Percentiles rank a stretch among this genome's conserved stretches.
Conservation (phyloP, 2,329 filamentous ascomycete species). For the Fusarium sp. region DNA sequence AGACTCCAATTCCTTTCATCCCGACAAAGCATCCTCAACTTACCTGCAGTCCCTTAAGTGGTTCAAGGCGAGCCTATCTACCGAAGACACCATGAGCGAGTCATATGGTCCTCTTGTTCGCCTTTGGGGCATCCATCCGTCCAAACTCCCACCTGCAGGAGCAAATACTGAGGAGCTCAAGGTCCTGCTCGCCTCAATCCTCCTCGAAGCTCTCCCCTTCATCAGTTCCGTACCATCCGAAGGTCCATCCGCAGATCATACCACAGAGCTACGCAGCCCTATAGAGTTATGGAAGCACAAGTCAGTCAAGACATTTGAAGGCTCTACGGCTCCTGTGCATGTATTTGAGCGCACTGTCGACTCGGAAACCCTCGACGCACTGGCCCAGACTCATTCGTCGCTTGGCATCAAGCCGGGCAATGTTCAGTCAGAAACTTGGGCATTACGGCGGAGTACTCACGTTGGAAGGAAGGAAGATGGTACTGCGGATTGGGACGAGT, state of each 20-base stretch:
- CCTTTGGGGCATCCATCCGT: slow-evolving; percentile 62
- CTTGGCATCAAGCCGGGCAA: slow-evolving; percentile 35
- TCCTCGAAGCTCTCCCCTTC: slow-evolving; percentile 71
- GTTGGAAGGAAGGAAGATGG: slow-evolving; percentile 60
- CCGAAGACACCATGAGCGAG: slow-evolving; percentile 32
- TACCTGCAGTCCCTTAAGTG: neutral
- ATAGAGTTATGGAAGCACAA: slow-evolving; percentile 61
- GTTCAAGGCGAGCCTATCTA: neutral
- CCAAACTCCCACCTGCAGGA: slow-evolving; percentile 58
- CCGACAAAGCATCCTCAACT: neutral
- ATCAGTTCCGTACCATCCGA: slow-evolving; percentile 64
- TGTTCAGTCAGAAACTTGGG: slow-evolving; percentile 67
- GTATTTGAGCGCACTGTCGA: slow-evolving; percentile 64
- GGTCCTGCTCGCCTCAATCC: slow-evolving; percentile 63
- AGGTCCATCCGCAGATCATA: slow-evolving; percentile 33
- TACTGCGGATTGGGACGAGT: slow-evolving; percentile 74
- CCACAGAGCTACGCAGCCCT: slow-evolving; percentile 23
- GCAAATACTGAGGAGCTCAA: slow-evolving; percentile 57
- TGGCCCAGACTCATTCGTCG: slow-evolving; percentile 50
- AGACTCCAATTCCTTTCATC: neutral
- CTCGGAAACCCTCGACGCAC: slow-evolving; percentile 55
- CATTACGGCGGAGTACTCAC: slow-evolving; percentile 72
- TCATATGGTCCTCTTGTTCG: slow-evolving; percentile 62
- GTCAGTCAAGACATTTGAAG: slow-evolving; percentile 59
- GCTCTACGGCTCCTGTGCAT: slow-evolving; percentile 64